Percentiles rank a stretch among this genome's conserved stretches.
These are phyloP conservation scores for Thymus mandschuricus DNA, from an alignment of 257 asterid species.

Conservation along the genomic window DNA sequence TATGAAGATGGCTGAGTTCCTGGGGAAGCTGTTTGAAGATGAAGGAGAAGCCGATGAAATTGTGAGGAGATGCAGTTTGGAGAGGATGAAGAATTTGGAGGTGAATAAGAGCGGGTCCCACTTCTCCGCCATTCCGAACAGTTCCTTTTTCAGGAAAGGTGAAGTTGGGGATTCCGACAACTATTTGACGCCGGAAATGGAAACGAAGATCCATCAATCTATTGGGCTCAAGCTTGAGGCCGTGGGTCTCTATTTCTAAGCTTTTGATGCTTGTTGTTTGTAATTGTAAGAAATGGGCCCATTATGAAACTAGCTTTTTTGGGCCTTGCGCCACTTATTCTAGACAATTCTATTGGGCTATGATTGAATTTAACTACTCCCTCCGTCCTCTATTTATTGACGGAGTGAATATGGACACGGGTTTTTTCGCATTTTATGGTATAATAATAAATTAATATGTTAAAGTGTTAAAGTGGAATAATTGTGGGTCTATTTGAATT, in stretches of 20 bases:
- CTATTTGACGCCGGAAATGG: slow-evolving; percentile 37
- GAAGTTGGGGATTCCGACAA: slow-evolving; percentile 49
- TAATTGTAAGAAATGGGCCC: too few relatives aligned
- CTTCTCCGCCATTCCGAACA: slow-evolving; percentile 32
- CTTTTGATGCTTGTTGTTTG: too few relatives aligned
- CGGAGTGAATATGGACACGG: too few relatives aligned
- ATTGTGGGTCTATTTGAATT: too few relatives aligned
- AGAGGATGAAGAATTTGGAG: background rate
- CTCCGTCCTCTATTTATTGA: too few relatives aligned
- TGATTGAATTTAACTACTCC: too few relatives aligned
- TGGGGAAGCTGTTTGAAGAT: slow-evolving; percentile 41
- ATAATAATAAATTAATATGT: too few relatives aligned
- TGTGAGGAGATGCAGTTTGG: slow-evolving; percentile 17
- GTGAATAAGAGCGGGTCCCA: background rate
- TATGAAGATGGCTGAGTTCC: slow-evolving; percentile 36
- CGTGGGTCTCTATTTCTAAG: background rate
- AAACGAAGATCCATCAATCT: slow-evolving; percentile 27
- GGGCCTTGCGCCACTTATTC: too few relatives aligned
- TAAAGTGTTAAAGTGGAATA: too few relatives aligned
- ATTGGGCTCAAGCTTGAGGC: slow-evolving; percentile 34
- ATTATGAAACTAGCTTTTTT: too few relatives aligned
- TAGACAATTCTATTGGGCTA: too few relatives aligned
- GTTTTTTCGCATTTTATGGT: too few relatives aligned
- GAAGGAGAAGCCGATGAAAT: slow-evolving; percentile 24
- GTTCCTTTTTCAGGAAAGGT: slow-evolving; percentile 41